Percentiles rank a stretch among this genome's conserved stretches.
Conservation (phyloP, 371 early-diverging fungal genomes). For the Rhizopus sp. region DNA sequence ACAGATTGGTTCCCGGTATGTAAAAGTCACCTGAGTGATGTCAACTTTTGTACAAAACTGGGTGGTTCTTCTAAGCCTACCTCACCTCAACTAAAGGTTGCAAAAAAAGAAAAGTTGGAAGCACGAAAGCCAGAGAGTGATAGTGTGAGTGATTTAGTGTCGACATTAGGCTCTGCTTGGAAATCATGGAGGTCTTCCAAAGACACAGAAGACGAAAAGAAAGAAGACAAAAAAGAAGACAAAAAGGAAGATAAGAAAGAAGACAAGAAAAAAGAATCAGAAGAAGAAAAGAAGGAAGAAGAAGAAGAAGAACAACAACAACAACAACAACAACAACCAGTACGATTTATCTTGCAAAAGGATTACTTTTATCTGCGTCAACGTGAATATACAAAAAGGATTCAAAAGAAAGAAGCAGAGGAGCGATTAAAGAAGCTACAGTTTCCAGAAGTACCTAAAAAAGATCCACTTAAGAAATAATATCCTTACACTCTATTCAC, state of each 20-base stretch:
- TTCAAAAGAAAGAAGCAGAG: constrained; percentile 45
- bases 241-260: constrained; percentile 23
- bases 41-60: constrained; percentile 43
- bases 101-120: constrained; percentile 10
- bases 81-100: constrained; percentile 5
- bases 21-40: constrained; percentile 43
- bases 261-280: constrained; percentile 12
- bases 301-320: constrained; percentile 10
- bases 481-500: too few relatives aligned
- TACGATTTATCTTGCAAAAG: constrained; percentile 52
- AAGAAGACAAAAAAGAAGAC: constrained; percentile 23
- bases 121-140: constrained; percentile 41
- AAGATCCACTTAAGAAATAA: background rate
- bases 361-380: constrained; percentile 62
- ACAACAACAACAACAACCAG: constrained; percentile 19
- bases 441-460: constrained; percentile 60
- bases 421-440: constrained; percentile 43
- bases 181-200: constrained; percentile 36
- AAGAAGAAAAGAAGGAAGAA: constrained; percentile 9
- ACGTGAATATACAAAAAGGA: constrained; percentile 45
- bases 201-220: constrained; percentile 13
- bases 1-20: constrained; percentile 63
- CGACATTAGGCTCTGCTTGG: constrained; percentile 47
- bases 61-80: constrained; percentile 25
- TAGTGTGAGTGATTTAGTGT: constrained; percentile 43